Conservation (phyloP, 108 stramenopile genomes). For the Nannochloropsis oceanica region DNA sequence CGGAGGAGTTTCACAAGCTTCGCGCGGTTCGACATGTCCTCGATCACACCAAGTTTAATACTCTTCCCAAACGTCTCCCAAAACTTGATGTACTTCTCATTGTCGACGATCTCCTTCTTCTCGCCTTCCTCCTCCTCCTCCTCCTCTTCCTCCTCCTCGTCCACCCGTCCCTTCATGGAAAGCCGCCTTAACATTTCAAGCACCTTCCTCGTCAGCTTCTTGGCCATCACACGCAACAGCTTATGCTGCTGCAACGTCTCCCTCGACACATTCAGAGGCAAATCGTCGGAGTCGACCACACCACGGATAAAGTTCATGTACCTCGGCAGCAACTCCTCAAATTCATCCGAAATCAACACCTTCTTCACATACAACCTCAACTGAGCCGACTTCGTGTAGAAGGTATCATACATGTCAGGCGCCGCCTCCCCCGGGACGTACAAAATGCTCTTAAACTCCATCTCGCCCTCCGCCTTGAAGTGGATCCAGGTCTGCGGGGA, state of each 20-base stretch:
- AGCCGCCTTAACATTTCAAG: constrained; percentile 84
- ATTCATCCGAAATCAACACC: constrained; percentile 95
- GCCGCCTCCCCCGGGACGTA: constrained; percentile 67
- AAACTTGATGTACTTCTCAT: constrained; percentile 70
- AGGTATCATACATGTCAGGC: constrained; percentile 44
- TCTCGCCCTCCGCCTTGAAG: constrained; percentile 99
- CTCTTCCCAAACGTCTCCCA: constrained; percentile 78
- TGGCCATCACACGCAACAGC: constrained; percentile 86
- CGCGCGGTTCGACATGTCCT: constrained; percentile 74
- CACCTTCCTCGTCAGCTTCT: constrained; percentile 97
- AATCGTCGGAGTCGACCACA: constrained; percentile 96
- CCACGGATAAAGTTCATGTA: constrained; percentile 90
- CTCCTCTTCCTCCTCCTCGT: constrained; percentile 42
- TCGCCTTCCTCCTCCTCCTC: constrained; percentile 48
- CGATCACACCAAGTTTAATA: constrained; percentile 92
- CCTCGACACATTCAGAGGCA: constrained; percentile 98
- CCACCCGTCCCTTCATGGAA: constrained; percentile 13
- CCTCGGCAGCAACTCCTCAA: constrained; percentile 81
- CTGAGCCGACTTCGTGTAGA: constrained; percentile 39
- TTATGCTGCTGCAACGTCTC: constrained; percentile 85
- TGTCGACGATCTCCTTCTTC: constrained; percentile 40
- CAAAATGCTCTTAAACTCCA: constrained; percentile 96
- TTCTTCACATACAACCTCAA: constrained; percentile 86
- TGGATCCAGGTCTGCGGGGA: constrained; percentile 78
- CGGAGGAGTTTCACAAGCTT: constrained; percentile 84